These are phyloP conservation scores for Monilinia vaccinii-corymbosi DNA, from an alignment of 2,329 filamentous ascomycete species.

Conservation along the genomic window DNA sequence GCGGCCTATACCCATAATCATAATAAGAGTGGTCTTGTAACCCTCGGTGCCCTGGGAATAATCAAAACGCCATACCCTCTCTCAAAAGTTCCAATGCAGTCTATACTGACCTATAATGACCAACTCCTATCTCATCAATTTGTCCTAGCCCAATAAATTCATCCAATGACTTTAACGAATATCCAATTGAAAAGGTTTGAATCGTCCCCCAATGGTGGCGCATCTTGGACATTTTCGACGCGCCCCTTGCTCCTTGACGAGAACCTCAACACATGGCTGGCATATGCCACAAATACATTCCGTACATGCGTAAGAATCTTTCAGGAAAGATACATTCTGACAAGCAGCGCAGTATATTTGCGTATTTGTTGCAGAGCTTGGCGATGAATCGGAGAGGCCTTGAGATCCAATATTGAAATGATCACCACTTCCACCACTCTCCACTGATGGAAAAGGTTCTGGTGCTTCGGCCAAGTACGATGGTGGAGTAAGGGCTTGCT, in stretches of 20 bases:
- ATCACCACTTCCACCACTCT: slow-evolving; percentile 64
- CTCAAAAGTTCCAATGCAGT: slow-evolving; percentile 1
- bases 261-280: slow-evolving; percentile 73
- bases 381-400: slow-evolving; percentile 60
- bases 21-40: neutral
- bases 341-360: slow-evolving; percentile 93
- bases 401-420: slow-evolving; percentile 61
- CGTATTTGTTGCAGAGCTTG: slow-evolving; percentile 61
- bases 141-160: neutral
- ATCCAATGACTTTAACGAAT: slow-evolving; percentile 44
- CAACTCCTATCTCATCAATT: slow-evolving; percentile 4
- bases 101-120: slow-evolving; percentile 1
- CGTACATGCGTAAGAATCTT: slow-evolving; percentile 85
- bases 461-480: slow-evolving; percentile 54
- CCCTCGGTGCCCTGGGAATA: slow-evolving; percentile 2
- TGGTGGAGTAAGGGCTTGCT: slow-evolving; percentile 83
- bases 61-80: slow-evolving; percentile 4
- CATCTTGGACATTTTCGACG: slow-evolving; percentile 71
- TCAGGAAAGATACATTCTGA: slow-evolving; percentile 64
- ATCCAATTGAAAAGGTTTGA: slow-evolving; percentile 79
- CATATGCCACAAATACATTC: slow-evolving; percentile 95
- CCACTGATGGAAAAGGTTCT: slow-evolving; percentile 83
- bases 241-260: slow-evolving; percentile 68
- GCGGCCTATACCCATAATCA: slow-evolving; percentile 6
- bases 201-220: slow-evolving; percentile 67